Evolutionary conservation across 805 yeast species (phyloP).

Genomic region (Saccharomycopsis selenospora): DNA sequence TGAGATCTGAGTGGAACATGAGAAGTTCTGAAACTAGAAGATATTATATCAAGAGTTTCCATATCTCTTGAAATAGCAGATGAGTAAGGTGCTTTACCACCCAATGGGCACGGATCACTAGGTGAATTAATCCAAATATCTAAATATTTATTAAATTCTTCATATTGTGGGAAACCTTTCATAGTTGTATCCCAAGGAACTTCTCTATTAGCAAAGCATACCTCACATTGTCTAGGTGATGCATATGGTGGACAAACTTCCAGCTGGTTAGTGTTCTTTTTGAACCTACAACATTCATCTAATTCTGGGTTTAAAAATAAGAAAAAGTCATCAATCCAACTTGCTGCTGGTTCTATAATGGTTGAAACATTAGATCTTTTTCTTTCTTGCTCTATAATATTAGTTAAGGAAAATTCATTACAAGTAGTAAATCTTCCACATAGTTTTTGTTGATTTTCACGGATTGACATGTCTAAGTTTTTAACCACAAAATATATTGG

Average conservation of each 20-base stretch:
- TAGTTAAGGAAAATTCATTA: conserved; percentile 67
- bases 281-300: conserved; percentile 77
- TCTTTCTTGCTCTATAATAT: conserved; percentile 78
- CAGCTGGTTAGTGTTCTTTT: conserved; percentile 39
- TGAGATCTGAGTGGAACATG: conserved; percentile 80
- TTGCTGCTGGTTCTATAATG: conserved; percentile 74
- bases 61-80: conserved; percentile 43
- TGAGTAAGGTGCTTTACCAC: conserved; percentile 90
- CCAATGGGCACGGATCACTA: conserved; percentile 88
- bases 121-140: conserved; percentile 76
- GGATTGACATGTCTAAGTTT: conserved; percentile 52
- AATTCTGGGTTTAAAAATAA: conserved; percentile 81
- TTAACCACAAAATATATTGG: conserved; percentile 84
- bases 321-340: conserved; percentile 90
- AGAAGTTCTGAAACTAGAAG: conserved; percentile 71
- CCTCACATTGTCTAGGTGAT: conserved; percentile 63
- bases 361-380: conserved; percentile 57
- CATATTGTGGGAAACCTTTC: conserved; percentile 74
- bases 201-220: conserved; percentile 56
- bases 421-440: conserved; percentile 90
- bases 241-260: conserved; percentile 63
- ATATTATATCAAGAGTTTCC: conserved; percentile 33
- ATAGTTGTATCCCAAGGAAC: conserved; percentile 63
- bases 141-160: conserved; percentile 64
- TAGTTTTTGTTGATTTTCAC: conserved; percentile 58